These are phyloP conservation scores for Euryodendron excelsum DNA, from an alignment of 148 eudicot species.

Conservation along the genomic window DNA sequence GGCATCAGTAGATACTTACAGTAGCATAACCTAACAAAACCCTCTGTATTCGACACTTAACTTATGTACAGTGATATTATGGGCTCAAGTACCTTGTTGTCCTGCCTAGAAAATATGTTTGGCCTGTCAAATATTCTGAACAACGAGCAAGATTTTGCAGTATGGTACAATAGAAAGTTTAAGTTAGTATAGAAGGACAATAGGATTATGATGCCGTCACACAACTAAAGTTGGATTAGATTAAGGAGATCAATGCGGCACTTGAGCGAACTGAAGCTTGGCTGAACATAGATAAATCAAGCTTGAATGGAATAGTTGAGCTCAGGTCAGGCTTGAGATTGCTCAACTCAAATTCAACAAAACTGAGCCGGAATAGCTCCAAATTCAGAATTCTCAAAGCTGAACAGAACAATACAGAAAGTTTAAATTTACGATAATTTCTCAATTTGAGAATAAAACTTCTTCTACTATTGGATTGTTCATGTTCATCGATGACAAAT, in stretches of 20 bases:
- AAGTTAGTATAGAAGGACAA: background rate
- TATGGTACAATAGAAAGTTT: background rate
- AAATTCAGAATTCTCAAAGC: background rate
- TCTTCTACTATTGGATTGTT: background rate
- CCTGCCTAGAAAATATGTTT: no score
- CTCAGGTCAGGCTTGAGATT: background rate
- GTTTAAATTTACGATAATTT: background rate
- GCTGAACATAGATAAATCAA: background rate
- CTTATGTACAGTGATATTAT: no score
- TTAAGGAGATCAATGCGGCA: background rate
- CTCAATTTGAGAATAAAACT: background rate
- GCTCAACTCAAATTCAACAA: background rate
- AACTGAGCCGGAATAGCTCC: background rate
- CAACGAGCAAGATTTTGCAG: background rate
- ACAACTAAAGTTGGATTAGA: background rate
- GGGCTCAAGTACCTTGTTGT: no score
- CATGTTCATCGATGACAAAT: background rate
- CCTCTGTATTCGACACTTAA: no score
- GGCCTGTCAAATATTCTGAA: background rate
- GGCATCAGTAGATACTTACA: background rate
- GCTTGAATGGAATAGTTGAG: background rate
- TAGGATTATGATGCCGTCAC: background rate
- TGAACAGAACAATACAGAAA: background rate
- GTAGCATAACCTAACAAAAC: no score
- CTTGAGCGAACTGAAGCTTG: background rate